phyloP scores from a whole-genome alignment of 2,329 filamentous ascomycete species.

The Alternaria novae-zelandiae region DNA sequence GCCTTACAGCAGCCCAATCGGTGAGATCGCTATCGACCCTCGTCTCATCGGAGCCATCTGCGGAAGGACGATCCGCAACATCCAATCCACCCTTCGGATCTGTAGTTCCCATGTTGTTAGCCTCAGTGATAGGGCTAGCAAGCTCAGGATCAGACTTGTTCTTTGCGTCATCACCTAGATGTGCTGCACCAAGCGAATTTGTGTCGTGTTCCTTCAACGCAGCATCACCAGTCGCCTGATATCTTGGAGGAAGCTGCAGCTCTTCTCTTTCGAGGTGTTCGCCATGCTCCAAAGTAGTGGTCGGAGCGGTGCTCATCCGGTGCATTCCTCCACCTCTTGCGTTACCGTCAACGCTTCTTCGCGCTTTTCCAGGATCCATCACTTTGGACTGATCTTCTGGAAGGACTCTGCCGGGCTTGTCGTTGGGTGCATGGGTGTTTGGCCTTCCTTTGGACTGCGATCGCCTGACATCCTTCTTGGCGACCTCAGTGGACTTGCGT shows the following conservation, averaged over 20 bases:
- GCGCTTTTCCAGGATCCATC: conserved; percentile 13
- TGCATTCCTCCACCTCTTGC: conserved; percentile 9
- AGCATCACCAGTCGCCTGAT: not conserved
- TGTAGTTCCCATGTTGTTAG: not conserved
- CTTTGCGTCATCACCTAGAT: not conserved
- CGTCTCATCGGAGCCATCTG: conserved; percentile 17
- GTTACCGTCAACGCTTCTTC: conserved; percentile 18
- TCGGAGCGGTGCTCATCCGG: conserved; percentile 30
- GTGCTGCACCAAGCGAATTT: conserved; percentile 7
- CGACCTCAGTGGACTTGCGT: conserved; percentile 30
- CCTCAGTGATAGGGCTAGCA: not conserved
- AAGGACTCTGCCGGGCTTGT: conserved; percentile 6
- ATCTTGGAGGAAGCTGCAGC: conserved; percentile 2
- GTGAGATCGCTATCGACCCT: conserved; percentile 9
- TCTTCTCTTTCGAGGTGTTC: conserved; percentile 1
- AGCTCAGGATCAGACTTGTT: conserved; percentile 13
- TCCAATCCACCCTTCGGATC: not conserved
- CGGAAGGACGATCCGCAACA: conserved; percentile 3
- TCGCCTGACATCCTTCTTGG: conserved; percentile 1
- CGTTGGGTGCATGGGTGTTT: conserved; percentile 12
- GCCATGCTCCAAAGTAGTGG: conserved; percentile 11
- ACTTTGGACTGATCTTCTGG: conserved; percentile 7
- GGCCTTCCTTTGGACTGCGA: conserved; percentile 16
- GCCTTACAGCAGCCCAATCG: conserved; percentile 3
- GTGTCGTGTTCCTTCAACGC: conserved; percentile 8